These are phyloP conservation scores for Poteriospumella lacustris DNA, from an alignment of 108 stramenopile genomes.

Conservation along the genomic window DNA sequence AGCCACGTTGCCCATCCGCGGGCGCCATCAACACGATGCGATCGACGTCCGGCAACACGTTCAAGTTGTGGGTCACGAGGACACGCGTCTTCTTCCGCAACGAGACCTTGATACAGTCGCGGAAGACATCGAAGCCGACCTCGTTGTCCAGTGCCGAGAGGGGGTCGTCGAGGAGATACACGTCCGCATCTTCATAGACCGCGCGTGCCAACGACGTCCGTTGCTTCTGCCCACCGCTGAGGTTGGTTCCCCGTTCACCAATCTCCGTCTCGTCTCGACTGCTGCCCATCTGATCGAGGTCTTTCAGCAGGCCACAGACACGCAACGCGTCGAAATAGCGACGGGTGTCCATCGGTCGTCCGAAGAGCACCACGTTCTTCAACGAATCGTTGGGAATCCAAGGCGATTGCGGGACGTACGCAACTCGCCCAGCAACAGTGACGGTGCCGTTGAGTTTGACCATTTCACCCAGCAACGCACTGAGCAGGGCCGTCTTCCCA, in stretches of 20 bases:
- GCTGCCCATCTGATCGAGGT: slow-evolving; percentile 29
- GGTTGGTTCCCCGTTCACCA: slow-evolving; percentile 83
- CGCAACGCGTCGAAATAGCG: slow-evolving; percentile 29
- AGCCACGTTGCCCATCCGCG: slow-evolving; percentile 37
- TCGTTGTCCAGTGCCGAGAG: slow-evolving; percentile 80
- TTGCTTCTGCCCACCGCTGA: slow-evolving; percentile 80
- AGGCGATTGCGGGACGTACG: slow-evolving; percentile 54
- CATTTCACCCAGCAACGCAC: slow-evolving; percentile 60
- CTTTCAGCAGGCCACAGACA: slow-evolving; percentile 28
- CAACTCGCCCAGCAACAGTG: slow-evolving; percentile 30
- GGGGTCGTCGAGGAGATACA: slow-evolving; percentile 80
- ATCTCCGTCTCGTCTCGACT: slow-evolving; percentile 69
- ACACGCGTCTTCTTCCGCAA: slow-evolving; percentile 57
- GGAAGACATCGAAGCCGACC: slow-evolving; percentile 70
- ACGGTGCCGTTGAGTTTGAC: slow-evolving; percentile 34
- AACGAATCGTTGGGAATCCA: slow-evolving; percentile 54
- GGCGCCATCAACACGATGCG: slow-evolving; percentile 63
- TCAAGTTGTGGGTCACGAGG: slow-evolving; percentile 79
- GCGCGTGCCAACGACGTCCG: slow-evolving; percentile 64
- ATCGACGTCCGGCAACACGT: slow-evolving; percentile 68
- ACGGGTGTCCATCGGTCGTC: background rate
- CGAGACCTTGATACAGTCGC: slow-evolving; percentile 39
- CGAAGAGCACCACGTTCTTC: slow-evolving; percentile 17
- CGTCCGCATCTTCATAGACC: slow-evolving; percentile 69
- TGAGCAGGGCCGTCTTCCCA: slow-evolving; percentile 68